Evolutionary conservation across 1,284 basidiomycete genomes (phyloP), one percentile per base, ranked within the genome.

Genomic region (Ceratobasidium sp.): DNA sequence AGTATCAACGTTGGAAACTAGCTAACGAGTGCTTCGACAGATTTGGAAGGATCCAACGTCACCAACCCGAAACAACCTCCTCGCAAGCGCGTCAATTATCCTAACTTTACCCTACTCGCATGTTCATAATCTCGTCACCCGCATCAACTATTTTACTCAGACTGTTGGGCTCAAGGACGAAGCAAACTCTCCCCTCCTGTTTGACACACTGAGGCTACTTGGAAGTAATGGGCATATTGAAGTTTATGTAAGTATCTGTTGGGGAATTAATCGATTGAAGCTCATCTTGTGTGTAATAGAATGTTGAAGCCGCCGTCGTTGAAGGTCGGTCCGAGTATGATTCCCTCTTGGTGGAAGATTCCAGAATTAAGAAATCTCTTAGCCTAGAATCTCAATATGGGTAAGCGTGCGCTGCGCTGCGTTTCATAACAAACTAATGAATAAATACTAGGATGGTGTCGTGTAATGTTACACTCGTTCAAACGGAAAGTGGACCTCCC

Each of bases 401-500:
- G 59, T 62, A 27, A 14, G 48, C n/a, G 2, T 49, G 7, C 19
- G 7, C 16, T 13, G 19, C 2, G 11, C 43, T 5, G 43, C 19
- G 19, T 19, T 46, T 4, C 19, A 19, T 46, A 13, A 9, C 46
- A 22, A n/a, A 29, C 9, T 53, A 37, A 31, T 41, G 37, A 41
- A 19, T 24, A 49, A 19, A 2, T 8, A 11, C 27, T 22, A 65
- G 63, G 5, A 34, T 65, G 3, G 46, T 65, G 1, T 8, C 13
- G 5, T 65, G 46, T 46, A 51, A 49, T n/a, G 63, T 51, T 19
- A 65, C 63, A 13, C 46, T 65, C n/a, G 46, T 51, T 2, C 63
- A 65, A 19, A 34, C 6, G 8, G 27, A 29, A 11, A 24, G 31
- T 43, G 46, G 11, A 22, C 46, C 43, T 48, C 63, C 63, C 16